Evolutionary conservation across 2,329 filamentous ascomycete species (phyloP).

Genomic region (Colletotrichum agaves): DNA sequence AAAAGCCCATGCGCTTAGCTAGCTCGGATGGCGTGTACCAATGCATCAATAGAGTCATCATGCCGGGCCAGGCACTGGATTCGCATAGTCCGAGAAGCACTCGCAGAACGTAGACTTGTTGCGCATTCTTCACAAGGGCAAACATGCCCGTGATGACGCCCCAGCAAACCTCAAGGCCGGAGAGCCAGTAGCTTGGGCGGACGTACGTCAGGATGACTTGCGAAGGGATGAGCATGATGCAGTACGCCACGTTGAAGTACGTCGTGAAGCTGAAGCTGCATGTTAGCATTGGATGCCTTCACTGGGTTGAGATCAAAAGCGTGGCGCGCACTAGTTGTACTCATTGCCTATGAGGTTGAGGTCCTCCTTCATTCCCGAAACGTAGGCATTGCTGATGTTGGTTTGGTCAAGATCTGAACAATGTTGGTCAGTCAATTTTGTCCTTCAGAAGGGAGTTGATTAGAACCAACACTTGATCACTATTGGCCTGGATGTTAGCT

Average conservation of each 20-base stretch:
- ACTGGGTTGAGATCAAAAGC: neutral
- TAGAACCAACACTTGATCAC: slow-evolving; percentile 39
- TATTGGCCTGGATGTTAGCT: slow-evolving; percentile 13
- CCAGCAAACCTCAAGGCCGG: slow-evolving; percentile 43
- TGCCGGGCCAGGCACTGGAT: slow-evolving; percentile 44
- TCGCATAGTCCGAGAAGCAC: slow-evolving; percentile 56
- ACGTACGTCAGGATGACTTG: slow-evolving; percentile 45
- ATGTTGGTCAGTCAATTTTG: slow-evolving; percentile 32
- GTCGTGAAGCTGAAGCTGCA: slow-evolving; percentile 35
- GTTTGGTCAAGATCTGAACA: slow-evolving; percentile 47
- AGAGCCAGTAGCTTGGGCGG: slow-evolving; percentile 44
- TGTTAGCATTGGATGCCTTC: neutral
- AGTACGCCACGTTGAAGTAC: slow-evolving; percentile 41
- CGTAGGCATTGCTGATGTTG: slow-evolving; percentile 57
- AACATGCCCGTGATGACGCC: slow-evolving; percentile 33
- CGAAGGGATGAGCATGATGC: slow-evolving; percentile 43
- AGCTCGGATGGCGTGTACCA: slow-evolving; percentile 53
- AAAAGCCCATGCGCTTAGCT: slow-evolving; percentile 62
- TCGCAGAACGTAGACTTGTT: slow-evolving; percentile 54
- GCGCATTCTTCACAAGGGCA: slow-evolving; percentile 38
- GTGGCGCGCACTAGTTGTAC: slow-evolving; percentile 38
- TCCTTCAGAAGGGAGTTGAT: neutral
- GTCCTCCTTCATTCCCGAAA: slow-evolving; percentile 60
- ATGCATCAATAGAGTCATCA: slow-evolving; percentile 52
- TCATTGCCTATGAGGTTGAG: slow-evolving; percentile 58